Base-by-base conservation (phyloP, 495 filamentous ascomycete genomes). In the Penicillium soppii region DNA sequence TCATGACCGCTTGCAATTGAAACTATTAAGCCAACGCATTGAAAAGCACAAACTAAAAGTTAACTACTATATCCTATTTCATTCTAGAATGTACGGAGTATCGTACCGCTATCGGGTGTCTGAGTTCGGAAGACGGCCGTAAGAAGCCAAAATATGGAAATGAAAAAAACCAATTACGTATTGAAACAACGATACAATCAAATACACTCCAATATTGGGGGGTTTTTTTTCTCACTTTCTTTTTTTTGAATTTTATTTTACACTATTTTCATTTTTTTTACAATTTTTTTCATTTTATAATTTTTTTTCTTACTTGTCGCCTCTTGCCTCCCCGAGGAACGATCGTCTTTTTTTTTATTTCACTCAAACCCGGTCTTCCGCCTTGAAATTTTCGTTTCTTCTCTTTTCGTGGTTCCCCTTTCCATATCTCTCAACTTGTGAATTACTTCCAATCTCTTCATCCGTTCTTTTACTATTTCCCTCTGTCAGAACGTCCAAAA, bases 291-390 rank as follows among this genome's bases (percentile, higher is more conserved):
- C n/a, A n/a, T 23, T 41, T 47, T 44, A 27, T 32, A 32, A 49
- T 53, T 54, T 57, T 46, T 41, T 42, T 35, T 41, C 42, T 52
- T 27, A n/a, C n/a, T n/a, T n/a, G n/a, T 54, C 47, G 56, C 55
- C 53, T 61, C 63, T 70, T 65, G 63, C 67, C 69, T 61, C 61
- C 59, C 62, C 50, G 45, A 68, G 62, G 61, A 61, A 66, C 48
- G 65, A 70, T 72, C 65, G 66, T 66, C 57, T 59, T 65, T 52
- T 37, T 54, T 45, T 39, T 42, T 51, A 40, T 58, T 52, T 37
- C 30, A 35, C 23, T 47, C 35, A 32, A 21, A 49, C 36, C 47
- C 47, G 47, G 47, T 49, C 47, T 49, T 49, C 39, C 52, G 51
- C 52, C 54, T 63, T 49, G 56, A 59, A 53, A 53, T 43, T 58